Evolutionary conservation across 1,284 basidiomycete species (phyloP), one percentile per base, ranked within the genome.

Genomic region (Coriolopsis trogii): DNA sequence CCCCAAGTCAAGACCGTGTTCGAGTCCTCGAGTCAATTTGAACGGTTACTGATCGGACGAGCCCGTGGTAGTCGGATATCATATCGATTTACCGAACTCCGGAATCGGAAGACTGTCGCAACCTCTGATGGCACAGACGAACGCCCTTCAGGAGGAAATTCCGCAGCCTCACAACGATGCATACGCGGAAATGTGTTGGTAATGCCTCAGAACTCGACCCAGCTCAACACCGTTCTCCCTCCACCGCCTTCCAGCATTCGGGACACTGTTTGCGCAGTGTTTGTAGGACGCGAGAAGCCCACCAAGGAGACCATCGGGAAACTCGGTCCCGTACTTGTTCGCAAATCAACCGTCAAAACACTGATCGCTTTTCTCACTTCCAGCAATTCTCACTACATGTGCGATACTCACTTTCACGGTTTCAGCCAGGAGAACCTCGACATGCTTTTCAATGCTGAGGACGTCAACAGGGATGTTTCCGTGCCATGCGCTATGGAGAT

Each of bases 401-500:
- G 18, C 12, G 28, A 36, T 15, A 6, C 9, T 0, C 16, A 10
- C 2, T 51, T 51, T 12, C 13, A 15, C 7, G 50, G 50, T 0
- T 37, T 25, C n/a, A 51, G 50, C 6, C 18, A 41, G 13, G 0
- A 3, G 1, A 51, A 51, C n/a, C 15, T 46, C 0, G 40, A 46
- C 6, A 12, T 6, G 2, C 28, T 51, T 0, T 42, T 51, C 2
- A n/a, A n/a, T 1, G 12, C 1, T 10, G 40, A 34, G 0, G 9
- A 28, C 10, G 13, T 30, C 26, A 7, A n/a, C 25, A 1, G 6
- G 2, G 4, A 18, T 6, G 44, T 37, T 7, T 3, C 3, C 1
- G 26, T 51, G 1, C 43, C 38, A 2, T 45, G 42, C 5, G n/a
- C 37, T 3, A 41, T 51, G 23, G 49, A 51, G 25, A 46, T 51